Conservation (phyloP, 1,139 yeast species). For the Groenewaldozyma sp. region DNA sequence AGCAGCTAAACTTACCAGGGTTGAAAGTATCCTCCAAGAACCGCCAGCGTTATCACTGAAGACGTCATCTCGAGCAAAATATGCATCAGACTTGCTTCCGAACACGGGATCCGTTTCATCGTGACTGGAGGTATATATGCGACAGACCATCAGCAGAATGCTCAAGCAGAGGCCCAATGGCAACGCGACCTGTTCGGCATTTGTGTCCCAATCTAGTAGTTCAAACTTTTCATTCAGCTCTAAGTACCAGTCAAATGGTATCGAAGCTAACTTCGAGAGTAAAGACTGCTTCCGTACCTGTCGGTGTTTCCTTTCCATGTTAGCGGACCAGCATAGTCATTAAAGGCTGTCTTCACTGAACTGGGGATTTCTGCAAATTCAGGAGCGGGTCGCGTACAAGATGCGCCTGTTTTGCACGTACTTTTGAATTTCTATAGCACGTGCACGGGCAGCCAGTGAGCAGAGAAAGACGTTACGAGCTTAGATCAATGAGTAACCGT, state of each 20-base stretch:
- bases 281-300: slow-evolving; percentile 26
- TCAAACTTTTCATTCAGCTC: slow-evolving; percentile 44
- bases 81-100: neutral
- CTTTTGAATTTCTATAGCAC: too few species aligned
- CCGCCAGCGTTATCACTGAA: neutral
- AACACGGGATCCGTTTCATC: slow-evolving; percentile 2
- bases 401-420: too few species aligned
- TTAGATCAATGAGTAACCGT: too few species aligned
- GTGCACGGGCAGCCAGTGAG: too few species aligned
- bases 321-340: slow-evolving; percentile 14
- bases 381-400: too few species aligned
- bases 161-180: slow-evolving; percentile 40
- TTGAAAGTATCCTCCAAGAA: neutral
- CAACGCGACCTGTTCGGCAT: slow-evolving; percentile 38
- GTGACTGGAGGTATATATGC: slow-evolving; percentile 10
- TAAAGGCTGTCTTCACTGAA: too few species aligned
- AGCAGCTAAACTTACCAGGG: too few species aligned
- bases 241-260: slow-evolving; percentile 50
- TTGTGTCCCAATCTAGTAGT: slow-evolving; percentile 58
- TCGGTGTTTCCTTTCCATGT: neutral
- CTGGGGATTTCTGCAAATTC: too few species aligned
- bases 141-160: slow-evolving; percentile 20
- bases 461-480: too few species aligned
- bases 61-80: slow-evolving; percentile 6
- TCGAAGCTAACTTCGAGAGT: slow-evolving; percentile 36